Evolutionary conservation across 2,329 filamentous ascomycete genomes (phyloP), one percentile per base, ranked within the genome.

Genomic region (Lachnellula hyalina): DNA sequence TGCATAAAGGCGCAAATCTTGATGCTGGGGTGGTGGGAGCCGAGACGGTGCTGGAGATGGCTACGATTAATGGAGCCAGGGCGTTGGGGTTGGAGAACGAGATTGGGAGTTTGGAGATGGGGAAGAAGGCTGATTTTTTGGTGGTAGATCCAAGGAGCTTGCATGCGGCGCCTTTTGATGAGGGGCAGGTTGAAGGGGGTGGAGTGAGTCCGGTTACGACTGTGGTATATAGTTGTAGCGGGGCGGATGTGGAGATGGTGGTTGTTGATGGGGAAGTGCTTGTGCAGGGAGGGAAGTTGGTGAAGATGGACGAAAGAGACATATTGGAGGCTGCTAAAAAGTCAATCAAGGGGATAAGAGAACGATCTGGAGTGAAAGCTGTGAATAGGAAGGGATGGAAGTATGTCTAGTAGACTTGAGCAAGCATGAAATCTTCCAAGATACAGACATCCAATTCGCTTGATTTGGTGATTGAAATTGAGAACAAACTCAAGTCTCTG

Each of bases 81-180:
- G 77, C 77, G 0, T 61, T 80, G 28, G 76, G 77, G 0, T 58
- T 79, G 1, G 83, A 86, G 34, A 64, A 68, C 2, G 73, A 76
- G 65, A 72, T 79, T 0, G 84, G 84, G 0, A 77, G 72, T 49
- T 63, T 86, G 53, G 73, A 74, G 60, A 68, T 67, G 0, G 82
- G 82, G 0, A 71, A 77, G 64, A 71, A 75, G 59, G 83, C 83
- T 0, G 83, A 86, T 60, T 82, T 86, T 52, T 77, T 79, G 17
- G 70, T 80, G 1, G 69, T 80, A 42, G 74, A 82, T 54, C 56
- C 56, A 2, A 46, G 51, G 25, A 47, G 50, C 2, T 44, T 63
- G 32, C 47, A 55, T 52, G 49, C 61, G 23, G 70, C 71, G 55
- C 74, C 73, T 1, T 75, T 70, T 67, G 70, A 72, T 47, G 67